A percentile compares a stretch with the other conserved stretches of the same genome.
These are phyloP conservation scores for Avena atlantica DNA, from an alignment of 176 grass and related monocot genomes.

Conservation along the genomic window DNA sequence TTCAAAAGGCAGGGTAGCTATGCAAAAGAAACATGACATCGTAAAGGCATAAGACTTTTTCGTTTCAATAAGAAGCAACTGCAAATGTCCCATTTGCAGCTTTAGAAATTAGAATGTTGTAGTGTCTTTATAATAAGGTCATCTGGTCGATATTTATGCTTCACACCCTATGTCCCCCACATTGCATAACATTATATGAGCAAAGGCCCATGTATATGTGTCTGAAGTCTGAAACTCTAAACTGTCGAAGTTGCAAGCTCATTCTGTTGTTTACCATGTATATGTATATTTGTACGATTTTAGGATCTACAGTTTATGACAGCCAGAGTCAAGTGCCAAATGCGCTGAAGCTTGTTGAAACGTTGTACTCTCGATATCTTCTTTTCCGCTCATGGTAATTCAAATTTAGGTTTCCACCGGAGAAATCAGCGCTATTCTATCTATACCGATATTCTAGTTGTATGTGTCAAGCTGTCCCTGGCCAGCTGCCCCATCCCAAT, in stretches of 20 bases:
- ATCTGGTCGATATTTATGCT: neutral
- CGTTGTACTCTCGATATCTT: too few species aligned
- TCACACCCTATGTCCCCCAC: neutral
- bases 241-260: neutral
- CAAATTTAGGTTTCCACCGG: too few species aligned
- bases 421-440: too few species aligned
- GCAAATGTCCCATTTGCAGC: neutral
- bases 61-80: neutral
- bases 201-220: neutral
- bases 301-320: too few species aligned
- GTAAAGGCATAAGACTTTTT: neutral
- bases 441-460: too few species aligned
- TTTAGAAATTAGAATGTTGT: neutral
- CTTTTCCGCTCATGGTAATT: too few species aligned
- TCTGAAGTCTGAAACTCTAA: neutral
- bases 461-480: too few species aligned
- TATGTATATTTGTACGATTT: too few species aligned
- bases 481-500: too few species aligned
- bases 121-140: too few species aligned
- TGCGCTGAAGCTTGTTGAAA: too few species aligned
- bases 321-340: too few species aligned
- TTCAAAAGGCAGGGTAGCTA: neutral
- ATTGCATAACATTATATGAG: neutral
- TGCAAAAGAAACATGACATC: neutral
- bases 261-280: neutral